These are phyloP conservation scores for Lyophyllum atratum DNA, from an alignment of 768 basidiomycete species.

Conservation along the genomic window DNA sequence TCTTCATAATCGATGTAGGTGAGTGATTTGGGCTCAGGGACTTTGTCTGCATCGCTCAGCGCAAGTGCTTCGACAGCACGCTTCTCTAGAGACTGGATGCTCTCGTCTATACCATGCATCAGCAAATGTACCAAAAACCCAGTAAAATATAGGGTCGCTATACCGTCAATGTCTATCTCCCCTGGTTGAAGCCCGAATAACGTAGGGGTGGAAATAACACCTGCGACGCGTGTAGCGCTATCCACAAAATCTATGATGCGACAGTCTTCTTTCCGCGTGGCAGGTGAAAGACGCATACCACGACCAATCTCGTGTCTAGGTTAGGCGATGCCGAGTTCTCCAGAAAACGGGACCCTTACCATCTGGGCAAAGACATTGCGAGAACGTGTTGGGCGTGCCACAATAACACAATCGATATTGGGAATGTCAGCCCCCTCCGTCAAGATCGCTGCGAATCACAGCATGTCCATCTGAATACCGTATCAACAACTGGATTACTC, in stretches of 20 bases:
- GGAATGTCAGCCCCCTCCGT: constrained; percentile 97
- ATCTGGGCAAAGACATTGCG: constrained; percentile 91
- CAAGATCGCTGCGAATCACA: constrained; percentile 60
- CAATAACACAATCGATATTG: constrained; percentile 87
- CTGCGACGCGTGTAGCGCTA: constrained; percentile 62
- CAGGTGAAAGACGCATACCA: constrained; percentile 84
- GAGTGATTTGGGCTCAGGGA: constrained; percentile 62
- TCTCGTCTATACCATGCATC: constrained; percentile 45
- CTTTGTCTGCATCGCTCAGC: constrained; percentile 27
- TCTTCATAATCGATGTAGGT: constrained; percentile 79
- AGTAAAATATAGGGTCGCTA: constrained; percentile 2
- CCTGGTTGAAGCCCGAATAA: constrained; percentile 84
- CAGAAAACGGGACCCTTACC: constrained; percentile 44
- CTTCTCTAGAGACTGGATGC: constrained; percentile 47
- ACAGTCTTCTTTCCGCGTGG: constrained; percentile 82
- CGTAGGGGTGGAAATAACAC: constrained; percentile 78
- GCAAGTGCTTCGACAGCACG: constrained; percentile 30
- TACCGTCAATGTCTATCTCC: constrained; percentile 64
- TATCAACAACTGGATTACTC: constrained; percentile 10
- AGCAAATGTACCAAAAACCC: not conserved
- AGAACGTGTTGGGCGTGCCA: constrained; percentile 88
- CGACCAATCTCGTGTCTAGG: constrained; percentile 74
- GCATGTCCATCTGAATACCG: not conserved
- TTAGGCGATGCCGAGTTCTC: not conserved
- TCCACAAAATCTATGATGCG: constrained; percentile 92